Percentiles rank a stretch among this genome's conserved stretches.
phyloP scores from a whole-genome alignment of 305 asterid species.

The Fraxinus ornus region DNA sequence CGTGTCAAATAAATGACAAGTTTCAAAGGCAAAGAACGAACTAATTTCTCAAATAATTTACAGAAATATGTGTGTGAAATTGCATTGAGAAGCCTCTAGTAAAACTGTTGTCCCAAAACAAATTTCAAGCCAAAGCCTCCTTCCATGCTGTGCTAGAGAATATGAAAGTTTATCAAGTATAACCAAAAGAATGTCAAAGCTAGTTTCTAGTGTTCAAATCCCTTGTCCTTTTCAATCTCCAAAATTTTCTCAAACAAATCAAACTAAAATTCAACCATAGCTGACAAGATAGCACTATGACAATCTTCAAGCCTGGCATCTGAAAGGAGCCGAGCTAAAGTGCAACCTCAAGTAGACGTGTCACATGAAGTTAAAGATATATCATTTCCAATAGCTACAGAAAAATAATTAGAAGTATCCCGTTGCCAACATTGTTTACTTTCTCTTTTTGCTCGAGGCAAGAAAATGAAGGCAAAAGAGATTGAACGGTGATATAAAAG shows the following conservation, averaged over 20 bases:
- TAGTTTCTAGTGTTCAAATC: neutral
- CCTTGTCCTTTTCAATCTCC: neutral
- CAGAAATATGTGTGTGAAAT: neutral
- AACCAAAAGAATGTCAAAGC: neutral
- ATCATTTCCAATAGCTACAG: neutral
- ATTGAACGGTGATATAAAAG: neutral
- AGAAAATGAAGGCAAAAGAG: neutral
- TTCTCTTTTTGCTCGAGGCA: neutral
- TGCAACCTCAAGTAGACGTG: neutral
- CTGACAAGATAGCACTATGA: neutral
- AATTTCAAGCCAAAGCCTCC: neutral
- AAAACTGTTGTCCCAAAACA: neutral
- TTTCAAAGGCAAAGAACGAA: slow-evolving; percentile 4
- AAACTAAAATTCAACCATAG: neutral
- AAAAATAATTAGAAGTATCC: neutral
- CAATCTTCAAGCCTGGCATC: neutral
- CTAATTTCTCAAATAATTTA: slow-evolving; percentile 5
- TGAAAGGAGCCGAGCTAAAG: neutral
- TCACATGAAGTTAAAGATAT: neutral
- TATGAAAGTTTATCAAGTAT: neutral
- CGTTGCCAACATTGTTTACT: neutral
- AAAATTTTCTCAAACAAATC: neutral
- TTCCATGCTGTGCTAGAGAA: neutral
- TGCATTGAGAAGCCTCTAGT: neutral
- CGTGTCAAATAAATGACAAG: neutral